Conservation (phyloP, 306 rosid genomes). For the Calophaca sinica region DNA sequence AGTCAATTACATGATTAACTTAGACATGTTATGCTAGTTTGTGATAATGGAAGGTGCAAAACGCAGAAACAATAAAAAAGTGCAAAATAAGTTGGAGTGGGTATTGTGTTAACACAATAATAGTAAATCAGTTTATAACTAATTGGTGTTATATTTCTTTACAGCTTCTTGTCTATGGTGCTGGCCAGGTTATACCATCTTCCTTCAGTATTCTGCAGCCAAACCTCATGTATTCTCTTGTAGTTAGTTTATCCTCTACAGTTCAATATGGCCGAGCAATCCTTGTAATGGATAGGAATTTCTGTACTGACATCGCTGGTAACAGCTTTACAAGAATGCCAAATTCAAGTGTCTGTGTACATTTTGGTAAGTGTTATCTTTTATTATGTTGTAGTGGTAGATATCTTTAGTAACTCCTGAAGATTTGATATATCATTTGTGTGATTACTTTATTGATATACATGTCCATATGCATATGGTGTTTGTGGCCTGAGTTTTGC, state of each 20-base stretch:
- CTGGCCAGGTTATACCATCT: slow-evolving; percentile 85
- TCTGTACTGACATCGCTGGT: slow-evolving; percentile 88
- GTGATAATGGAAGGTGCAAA: neutral
- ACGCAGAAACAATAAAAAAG: too few relatives aligned
- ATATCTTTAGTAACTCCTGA: slow-evolving; percentile 1
- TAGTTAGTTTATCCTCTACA: slow-evolving; percentile 63
- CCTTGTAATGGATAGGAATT: slow-evolving; percentile 81
- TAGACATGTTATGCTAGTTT: neutral
- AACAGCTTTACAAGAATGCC: slow-evolving; percentile 70
- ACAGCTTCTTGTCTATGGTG: slow-evolving; percentile 93
- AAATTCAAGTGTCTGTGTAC: slow-evolving; percentile 75
- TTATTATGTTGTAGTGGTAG: neutral
- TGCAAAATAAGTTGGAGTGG: too few relatives aligned
- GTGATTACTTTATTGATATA: slow-evolving; percentile 23
- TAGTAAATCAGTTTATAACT: slow-evolving; percentile 39
- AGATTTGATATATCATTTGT: neutral
- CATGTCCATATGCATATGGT: neutral
- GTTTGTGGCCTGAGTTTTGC: neutral
- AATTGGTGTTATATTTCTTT: slow-evolving; percentile 30
- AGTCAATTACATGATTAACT: too few relatives aligned
- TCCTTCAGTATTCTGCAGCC: slow-evolving; percentile 71
- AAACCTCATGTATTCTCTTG: slow-evolving; percentile 69
- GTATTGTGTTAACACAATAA: slow-evolving; percentile 3
- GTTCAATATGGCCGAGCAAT: slow-evolving; percentile 70
- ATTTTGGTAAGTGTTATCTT: slow-evolving; percentile 69